Percentiles rank a stretch among this genome's conserved stretches.
Conservation (phyloP, 23 red algal species). For the Chondrus crispus region DNA sequence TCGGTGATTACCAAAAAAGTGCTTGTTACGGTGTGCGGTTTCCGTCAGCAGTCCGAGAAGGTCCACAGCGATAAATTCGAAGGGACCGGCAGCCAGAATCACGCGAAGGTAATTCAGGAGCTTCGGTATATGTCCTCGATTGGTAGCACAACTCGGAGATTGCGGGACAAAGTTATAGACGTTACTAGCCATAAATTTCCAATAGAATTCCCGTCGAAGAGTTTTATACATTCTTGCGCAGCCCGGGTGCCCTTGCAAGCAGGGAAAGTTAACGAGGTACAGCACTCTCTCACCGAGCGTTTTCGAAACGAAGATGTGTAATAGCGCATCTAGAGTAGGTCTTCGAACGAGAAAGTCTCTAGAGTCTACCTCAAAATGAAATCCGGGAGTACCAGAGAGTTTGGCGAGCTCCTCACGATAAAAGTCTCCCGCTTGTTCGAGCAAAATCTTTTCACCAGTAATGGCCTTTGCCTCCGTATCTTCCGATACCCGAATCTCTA, state of each 20-base stretch:
- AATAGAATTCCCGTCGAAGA: not conserved
- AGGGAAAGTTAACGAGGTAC: not conserved
- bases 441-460: no score
- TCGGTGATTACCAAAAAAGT: not conserved
- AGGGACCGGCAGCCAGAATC: not conserved
- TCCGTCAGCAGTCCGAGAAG: not conserved
- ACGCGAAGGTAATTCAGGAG: not conserved
- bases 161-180: not conserved
- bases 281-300: not conserved
- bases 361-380: no score
- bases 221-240: not conserved
- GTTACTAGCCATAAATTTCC: not conserved
- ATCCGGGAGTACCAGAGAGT: no score
- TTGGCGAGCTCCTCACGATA: no score
- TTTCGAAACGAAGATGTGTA: no score
- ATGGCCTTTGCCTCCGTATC: no score
- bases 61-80: conserved; percentile 19
- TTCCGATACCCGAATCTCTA: no score
- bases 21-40: not conserved
- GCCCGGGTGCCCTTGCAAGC: not conserved
- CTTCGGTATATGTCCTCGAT: not conserved
- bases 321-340: no score
- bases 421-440: no score
- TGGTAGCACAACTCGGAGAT: not conserved
- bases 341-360: no score